Evolutionary conservation across 2,329 filamentous ascomycete species (phyloP), one percentile per base, ranked within the genome.

Genomic region (Rhinocladiella similis): DNA sequence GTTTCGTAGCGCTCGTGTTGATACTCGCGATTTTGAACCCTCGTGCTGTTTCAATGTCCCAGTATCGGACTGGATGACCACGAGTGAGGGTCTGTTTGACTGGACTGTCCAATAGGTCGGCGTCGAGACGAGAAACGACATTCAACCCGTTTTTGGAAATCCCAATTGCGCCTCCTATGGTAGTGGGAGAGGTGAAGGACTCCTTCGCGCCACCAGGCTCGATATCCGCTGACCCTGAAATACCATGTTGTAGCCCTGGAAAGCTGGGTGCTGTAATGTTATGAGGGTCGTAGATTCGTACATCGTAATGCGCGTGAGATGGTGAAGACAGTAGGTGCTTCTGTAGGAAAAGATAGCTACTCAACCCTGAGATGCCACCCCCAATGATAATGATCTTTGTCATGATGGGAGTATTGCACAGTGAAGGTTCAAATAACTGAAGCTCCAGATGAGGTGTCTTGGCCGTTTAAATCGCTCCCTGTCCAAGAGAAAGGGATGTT

Each of bases 321-420:
- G 38, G n/a, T 19, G 59, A 42, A 16, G 65, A 39, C 3, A 68
- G 70, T 7, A 77, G 69, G 49, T 73, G 70, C 51, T 76, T 76
- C 49, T 68, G 68, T 3, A 77, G 64, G 29, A 69, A 67, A 9
- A 77, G 67, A 52, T 76, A 77, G 38, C 65, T 65, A 10, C 70
- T 54, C 50, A 72, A 73, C 22, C 74, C 75, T 47, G 68, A 67
- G 55, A 77, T 75, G 29, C 73, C 75, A 13, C 66, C 74, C n/a
- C 75, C 75, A 36, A 77, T 65, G 13, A 77, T 75, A 19, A 71
- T 65, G 36, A 77, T 74, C 56, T 73, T 75, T 29, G 51, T 52
- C 56, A 54, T 58, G 16, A n/a, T 48, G 6, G 10, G 18, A 19
- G 42, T 5, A 6, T 29, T 38, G 13, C 3, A 38, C 35, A 5